Conservation (phyloP, 73 alveolate genomes). For the Uronychia binucleata region DNA sequence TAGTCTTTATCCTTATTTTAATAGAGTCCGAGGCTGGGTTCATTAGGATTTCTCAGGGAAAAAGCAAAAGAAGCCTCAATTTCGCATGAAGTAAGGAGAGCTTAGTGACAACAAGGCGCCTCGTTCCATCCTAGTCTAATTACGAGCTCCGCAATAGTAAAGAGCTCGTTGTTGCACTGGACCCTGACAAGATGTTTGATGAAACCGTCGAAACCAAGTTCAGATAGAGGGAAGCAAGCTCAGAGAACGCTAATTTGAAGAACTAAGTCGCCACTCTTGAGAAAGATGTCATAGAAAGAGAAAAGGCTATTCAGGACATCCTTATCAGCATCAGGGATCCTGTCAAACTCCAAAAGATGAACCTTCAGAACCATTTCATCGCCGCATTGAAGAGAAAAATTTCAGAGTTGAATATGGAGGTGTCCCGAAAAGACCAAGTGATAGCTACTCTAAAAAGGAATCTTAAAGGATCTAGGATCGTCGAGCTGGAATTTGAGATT, state of each 20-base stretch:
- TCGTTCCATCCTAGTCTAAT: too few relatives aligned
- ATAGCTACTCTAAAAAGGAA: conserved; percentile 23
- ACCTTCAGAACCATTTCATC: conserved; percentile 26
- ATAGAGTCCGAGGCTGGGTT: too few relatives aligned
- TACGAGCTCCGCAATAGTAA: too few relatives aligned
- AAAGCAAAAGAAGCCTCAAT: too few relatives aligned
- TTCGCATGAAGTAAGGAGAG: too few relatives aligned
- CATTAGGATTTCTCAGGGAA: too few relatives aligned
- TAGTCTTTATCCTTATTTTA: too few relatives aligned
- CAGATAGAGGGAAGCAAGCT: conserved; percentile 20
- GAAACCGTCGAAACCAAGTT: neutral
- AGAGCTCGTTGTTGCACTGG: too few relatives aligned
- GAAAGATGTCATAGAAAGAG: conserved; percentile 42
- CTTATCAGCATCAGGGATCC: neutral
- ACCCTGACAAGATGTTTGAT: neutral
- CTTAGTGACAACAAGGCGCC: too few relatives aligned
- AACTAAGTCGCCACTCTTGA: conserved; percentile 31
- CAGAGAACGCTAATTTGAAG: conserved; percentile 58
- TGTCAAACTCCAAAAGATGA: conserved; percentile 2
- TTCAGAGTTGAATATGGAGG: conserved; percentile 39
- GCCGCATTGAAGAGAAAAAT: conserved; percentile 28
- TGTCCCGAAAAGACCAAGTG: conserved; percentile 16
- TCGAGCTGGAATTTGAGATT: conserved; percentile 56
- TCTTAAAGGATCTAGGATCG: conserved; percentile 30
- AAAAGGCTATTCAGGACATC: conserved; percentile 30